Base-by-base conservation (phyloP, 352 stramenopile genomes). In the Globisporangium heterothallicum region DNA sequence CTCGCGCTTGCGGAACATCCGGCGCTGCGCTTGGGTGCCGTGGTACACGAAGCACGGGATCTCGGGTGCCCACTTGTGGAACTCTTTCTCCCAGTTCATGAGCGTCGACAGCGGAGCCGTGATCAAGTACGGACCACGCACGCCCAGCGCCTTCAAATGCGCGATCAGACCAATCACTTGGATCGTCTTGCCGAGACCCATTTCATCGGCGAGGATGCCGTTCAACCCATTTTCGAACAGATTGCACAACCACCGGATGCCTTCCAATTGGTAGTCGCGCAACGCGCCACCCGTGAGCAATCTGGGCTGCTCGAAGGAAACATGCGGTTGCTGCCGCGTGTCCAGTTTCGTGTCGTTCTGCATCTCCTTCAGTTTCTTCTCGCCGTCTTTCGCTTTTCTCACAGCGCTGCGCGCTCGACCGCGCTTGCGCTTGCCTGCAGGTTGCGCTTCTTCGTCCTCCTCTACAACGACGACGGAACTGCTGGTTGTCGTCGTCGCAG, bases 1-100 rank as follows among this genome's bases (percentile, higher is more conserved):
- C 51, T 74, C 50, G n/a, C 66, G 58, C 27, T 64, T 62, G 18
- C 74, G 76, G 42, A 92, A 69, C 10, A 61, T 45, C 12, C 62
- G 67, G 9, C 84, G 84, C 9, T 68, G 59, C 12, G 68, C 43
- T 8, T 64, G 73, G 0, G 66, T 92, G 18, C 97, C 98, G 68
- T 99, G 96, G 66, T 99, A 99, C 4, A 99, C 86, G 26, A 99
- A 76, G 7, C 85, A 92, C 34, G 98, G 98, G 44, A 99, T 91
- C 46, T 74, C 72, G 3, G 84, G 84, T 24, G 76, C 64, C 73
- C 76, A 93, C 57, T 86, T 86, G 26, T 59, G 56, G 57, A 94
- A 94, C 63, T 94, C 84, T 9, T 96, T 74, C 30, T 98, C 66
- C 98, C 98, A 99, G 72, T 99, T 98, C 32, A 90, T 83, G 29